Evolutionary conservation across 2,329 filamentous ascomycete genomes (phyloP).

Genomic region (Ophiostoma tasmaniense): DNA sequence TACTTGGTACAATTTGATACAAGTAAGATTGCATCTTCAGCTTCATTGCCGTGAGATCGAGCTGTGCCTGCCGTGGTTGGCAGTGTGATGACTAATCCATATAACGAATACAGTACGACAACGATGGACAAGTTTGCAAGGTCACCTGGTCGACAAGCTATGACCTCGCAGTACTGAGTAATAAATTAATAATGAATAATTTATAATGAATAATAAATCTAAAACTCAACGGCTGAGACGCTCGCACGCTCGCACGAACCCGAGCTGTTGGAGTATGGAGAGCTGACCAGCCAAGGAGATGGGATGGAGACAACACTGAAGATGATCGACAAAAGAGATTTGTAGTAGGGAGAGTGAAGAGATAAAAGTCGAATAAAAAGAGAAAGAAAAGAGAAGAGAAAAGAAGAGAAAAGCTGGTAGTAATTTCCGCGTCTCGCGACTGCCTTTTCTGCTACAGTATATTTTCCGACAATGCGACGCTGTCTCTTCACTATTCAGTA

Average conservation of each 20-base stretch:
- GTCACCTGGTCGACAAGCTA: background rate
- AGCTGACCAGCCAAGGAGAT: background rate
- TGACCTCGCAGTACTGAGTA: too few species aligned
- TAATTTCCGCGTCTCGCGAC: background rate
- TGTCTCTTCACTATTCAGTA: background rate
- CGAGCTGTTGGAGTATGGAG: conserved; percentile 1
- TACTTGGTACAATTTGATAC: background rate
- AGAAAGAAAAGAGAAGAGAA: too few species aligned
- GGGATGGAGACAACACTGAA: background rate
- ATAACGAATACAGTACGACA: too few species aligned
- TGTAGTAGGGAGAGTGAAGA: background rate
- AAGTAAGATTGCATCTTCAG: background rate
- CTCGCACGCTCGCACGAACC: background rate
- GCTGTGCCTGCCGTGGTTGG: too few species aligned
- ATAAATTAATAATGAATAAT: too few species aligned
- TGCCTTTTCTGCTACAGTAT: background rate
- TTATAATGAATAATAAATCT: background rate
- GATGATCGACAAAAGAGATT: background rate
- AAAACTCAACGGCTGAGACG: background rate
- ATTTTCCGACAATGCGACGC: conserved; percentile 3
- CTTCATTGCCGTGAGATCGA: too few species aligned
- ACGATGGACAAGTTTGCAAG: too few species aligned
- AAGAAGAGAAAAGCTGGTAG: too few species aligned
- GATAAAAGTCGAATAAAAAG: too few species aligned
- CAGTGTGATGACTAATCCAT: background rate